phyloP scores from a whole-genome alignment of 495 filamentous ascomycete genomes.

The Aspergillus cavernicola region DNA sequence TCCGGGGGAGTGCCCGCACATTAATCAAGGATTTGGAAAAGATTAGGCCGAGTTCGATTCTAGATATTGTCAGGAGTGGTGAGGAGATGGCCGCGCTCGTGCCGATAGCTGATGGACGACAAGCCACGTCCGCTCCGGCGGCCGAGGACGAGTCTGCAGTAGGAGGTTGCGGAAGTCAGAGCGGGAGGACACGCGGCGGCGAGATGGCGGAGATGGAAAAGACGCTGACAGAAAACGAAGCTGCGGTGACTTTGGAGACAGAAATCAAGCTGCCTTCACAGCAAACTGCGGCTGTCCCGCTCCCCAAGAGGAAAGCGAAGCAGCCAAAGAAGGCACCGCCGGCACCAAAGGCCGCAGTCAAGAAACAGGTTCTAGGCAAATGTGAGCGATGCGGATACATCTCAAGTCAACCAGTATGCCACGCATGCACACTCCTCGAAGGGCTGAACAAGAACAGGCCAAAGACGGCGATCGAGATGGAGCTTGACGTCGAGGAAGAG shows the following conservation, averaged over 20 bases:
- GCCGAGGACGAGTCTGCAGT: slow-evolving; percentile 58
- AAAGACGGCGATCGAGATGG: slow-evolving; percentile 65
- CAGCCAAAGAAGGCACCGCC: slow-evolving; percentile 19
- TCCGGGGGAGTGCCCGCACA: slow-evolving; percentile 83
- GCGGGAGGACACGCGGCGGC: slow-evolving; percentile 64
- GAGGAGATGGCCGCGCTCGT: slow-evolving; percentile 93
- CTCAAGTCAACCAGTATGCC: slow-evolving; percentile 91
- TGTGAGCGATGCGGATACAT: slow-evolving; percentile 91
- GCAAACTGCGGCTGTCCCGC: slow-evolving; percentile 2
- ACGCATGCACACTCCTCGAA: slow-evolving; percentile 88
- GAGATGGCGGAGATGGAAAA: slow-evolving; percentile 95
- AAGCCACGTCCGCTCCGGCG: slow-evolving; percentile 35
- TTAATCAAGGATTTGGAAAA: slow-evolving; percentile 94
- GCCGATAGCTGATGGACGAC: slow-evolving; percentile 49
- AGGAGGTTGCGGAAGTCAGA: slow-evolving; percentile 73
- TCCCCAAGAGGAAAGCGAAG: slow-evolving; percentile 16
- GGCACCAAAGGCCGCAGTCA: slow-evolving; percentile 26
- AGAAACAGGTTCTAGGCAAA: slow-evolving; percentile 72
- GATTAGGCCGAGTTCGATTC: slow-evolving; percentile 85
- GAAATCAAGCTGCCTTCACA: slow-evolving; percentile 54
- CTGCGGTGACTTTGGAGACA: slow-evolving; percentile 60
- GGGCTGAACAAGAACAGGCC: slow-evolving; percentile 88
- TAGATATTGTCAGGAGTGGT: slow-evolving; percentile 91
- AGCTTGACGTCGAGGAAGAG: slow-evolving; percentile 48
- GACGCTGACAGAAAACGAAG: slow-evolving; percentile 65